phyloP scores from a whole-genome alignment of 2,329 filamentous ascomycete genomes.

The Tolypocladium sp. region DNA sequence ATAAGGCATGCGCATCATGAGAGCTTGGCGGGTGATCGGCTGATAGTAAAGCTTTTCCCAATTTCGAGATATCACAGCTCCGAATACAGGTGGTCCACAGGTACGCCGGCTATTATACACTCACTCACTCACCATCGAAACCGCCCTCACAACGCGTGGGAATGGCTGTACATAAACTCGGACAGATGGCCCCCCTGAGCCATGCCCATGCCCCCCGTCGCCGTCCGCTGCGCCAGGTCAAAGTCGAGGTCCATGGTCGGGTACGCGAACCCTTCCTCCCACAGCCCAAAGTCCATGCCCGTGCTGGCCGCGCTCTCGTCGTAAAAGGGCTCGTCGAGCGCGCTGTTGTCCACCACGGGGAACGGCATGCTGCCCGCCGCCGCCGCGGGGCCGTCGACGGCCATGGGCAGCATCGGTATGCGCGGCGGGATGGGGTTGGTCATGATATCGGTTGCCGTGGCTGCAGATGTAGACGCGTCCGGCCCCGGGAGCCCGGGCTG shows the following conservation, averaged over 20 bases:
- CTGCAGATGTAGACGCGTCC: too few species aligned
- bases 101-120: too few species aligned
- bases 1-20: not conserved
- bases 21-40: too few species aligned
- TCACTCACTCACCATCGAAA: not conserved
- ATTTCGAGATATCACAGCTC: not conserved
- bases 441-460: too few species aligned
- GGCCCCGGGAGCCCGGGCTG: too few species aligned
- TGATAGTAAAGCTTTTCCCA: too few species aligned
- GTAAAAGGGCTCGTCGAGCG: conserved; percentile 18
- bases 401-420: not conserved
- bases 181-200: not conserved
- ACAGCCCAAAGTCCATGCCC: conserved; percentile 22
- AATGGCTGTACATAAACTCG: conserved; percentile 3
- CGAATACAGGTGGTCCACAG: too few species aligned
- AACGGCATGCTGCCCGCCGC: conserved; percentile 9
- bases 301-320: conserved; percentile 11
- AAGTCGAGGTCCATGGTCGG: conserved; percentile 21
- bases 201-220: not conserved
- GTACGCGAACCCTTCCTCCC: conserved; percentile 29
- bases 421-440: too few species aligned
- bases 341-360: conserved; percentile 17
- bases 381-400: not conserved
- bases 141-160: not conserved
- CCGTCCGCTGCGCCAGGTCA: conserved; percentile 19